These are phyloP conservation scores for Starmerella gropengiesseri DNA, from an alignment of 805 yeast genomes.

Conservation along the genomic window DNA sequence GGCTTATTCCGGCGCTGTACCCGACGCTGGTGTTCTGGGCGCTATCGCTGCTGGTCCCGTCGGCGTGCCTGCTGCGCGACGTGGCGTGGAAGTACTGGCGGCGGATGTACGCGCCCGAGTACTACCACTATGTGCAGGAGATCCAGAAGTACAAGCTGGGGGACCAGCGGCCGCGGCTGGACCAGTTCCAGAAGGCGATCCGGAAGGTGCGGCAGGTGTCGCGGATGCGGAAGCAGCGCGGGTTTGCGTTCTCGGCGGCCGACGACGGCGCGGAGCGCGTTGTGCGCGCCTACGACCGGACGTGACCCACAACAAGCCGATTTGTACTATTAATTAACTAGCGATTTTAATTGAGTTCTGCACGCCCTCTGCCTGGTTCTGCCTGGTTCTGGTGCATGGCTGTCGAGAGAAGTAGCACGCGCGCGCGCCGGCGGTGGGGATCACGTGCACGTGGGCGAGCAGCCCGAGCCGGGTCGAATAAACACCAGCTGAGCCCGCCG, in stretches of 20 bases:
- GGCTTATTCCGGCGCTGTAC: constrained; percentile 65
- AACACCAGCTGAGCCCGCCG: no score
- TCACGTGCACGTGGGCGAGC: no score
- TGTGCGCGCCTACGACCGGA: constrained; percentile 72
- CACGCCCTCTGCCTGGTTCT: no score
- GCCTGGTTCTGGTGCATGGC: no score
- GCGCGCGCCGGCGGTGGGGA: no score
- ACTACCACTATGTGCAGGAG: constrained; percentile 91
- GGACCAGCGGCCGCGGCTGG: constrained; percentile 91
- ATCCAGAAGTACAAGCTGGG: constrained; percentile 90
- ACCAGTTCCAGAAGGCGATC: constrained; percentile 92
- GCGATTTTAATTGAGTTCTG: no score
- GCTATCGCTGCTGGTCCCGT: constrained; percentile 60
- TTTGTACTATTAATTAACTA: no score
- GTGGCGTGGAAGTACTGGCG: constrained; percentile 89
- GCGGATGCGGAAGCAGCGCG: constrained; percentile 95
- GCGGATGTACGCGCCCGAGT: constrained; percentile 82
- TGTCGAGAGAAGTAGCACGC: no score
- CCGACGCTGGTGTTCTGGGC: constrained; percentile 79
- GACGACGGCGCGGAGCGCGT: constrained; percentile 89
- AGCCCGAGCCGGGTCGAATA: no score
- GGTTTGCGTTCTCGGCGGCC: constrained; percentile 94
- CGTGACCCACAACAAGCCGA: no score
- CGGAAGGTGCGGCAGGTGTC: constrained; percentile 96
- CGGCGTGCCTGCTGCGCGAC: constrained; percentile 73